Percentiles rank a stretch among this genome's conserved stretches.
Conservation (phyloP, 768 basidiomycete genomes). For the Scleroderma bovista region DNA sequence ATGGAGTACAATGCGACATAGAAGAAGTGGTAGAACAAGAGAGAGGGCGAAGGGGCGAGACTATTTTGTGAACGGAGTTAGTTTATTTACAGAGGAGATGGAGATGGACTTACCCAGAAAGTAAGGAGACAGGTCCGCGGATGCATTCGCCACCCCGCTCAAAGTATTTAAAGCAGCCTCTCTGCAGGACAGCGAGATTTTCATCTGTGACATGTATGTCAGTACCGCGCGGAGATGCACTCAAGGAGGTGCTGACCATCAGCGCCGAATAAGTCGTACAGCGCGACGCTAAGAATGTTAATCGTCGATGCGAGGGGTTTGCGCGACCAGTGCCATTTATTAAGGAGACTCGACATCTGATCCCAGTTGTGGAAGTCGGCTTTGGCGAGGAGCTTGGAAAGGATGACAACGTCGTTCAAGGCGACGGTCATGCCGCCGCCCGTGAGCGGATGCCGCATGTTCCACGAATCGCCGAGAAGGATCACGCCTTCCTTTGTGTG, state of each 20-base stretch:
- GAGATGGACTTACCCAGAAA: constrained; percentile 68
- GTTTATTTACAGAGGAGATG: background rate
- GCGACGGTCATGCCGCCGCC: constrained; percentile 99
- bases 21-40: constrained; percentile 92
- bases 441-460: constrained; percentile 98
- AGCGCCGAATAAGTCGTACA: constrained; percentile 93
- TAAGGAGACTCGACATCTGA: constrained; percentile 45
- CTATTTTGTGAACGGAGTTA: constrained; percentile 42
- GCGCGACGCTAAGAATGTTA: constrained; percentile 87
- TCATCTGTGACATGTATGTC: constrained; percentile 43
- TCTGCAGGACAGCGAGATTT: constrained; percentile 55
- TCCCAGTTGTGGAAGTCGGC: constrained; percentile 47
- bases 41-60: constrained; percentile 69
- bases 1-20: constrained; percentile 92
- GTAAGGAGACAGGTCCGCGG: constrained; percentile 81
- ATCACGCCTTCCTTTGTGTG: constrained; percentile 62
- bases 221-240: background rate
- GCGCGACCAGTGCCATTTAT: constrained; percentile 80
- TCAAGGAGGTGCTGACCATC: constrained; percentile 56
- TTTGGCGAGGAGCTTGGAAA: constrained; percentile 54
- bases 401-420: constrained; percentile 74
- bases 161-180: constrained; percentile 97
- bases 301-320: constrained; percentile 82
- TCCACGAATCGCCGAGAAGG: constrained; percentile 93
- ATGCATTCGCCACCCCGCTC: constrained; percentile 88